Conservation (phyloP, 768 basidiomycete species). For the Amanita jacksonii region DNA sequence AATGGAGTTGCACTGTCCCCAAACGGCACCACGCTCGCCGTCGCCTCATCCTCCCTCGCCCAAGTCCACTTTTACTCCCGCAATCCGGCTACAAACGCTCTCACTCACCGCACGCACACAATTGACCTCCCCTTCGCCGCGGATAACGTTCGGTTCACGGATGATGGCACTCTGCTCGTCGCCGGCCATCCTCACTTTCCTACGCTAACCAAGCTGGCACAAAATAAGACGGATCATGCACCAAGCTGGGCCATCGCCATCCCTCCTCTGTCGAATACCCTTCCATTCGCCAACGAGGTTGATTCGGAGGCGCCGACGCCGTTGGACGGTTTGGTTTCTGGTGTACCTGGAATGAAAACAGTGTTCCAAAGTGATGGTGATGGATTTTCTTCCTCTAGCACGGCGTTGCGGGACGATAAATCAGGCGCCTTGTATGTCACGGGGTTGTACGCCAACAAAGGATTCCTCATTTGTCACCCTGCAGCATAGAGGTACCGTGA, state of each 20-base stretch:
- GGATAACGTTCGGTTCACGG: slow-evolving; percentile 51
- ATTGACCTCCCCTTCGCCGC: slow-evolving; percentile 48
- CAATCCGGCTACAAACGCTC: slow-evolving; percentile 31
- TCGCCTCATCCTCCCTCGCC: slow-evolving; percentile 43
- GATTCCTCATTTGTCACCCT: slow-evolving; percentile 39
- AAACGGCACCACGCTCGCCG: slow-evolving; percentile 36
- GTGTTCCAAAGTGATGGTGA: slow-evolving; percentile 71
- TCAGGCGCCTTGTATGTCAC: slow-evolving; percentile 42
- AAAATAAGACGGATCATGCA: slow-evolving; percentile 30
- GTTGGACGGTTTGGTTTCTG: slow-evolving; percentile 29
- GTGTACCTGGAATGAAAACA: slow-evolving; percentile 35
- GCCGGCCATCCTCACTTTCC: slow-evolving; percentile 62
- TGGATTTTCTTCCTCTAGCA: slow-evolving; percentile 44
- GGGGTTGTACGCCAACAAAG: slow-evolving; percentile 49
- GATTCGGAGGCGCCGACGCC: slow-evolving; percentile 42
- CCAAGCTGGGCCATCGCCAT: slow-evolving; percentile 56
- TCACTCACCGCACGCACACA: slow-evolving; percentile 25
- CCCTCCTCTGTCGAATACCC: slow-evolving; percentile 14
- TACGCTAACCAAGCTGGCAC: slow-evolving; percentile 34
- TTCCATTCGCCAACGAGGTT: slow-evolving; percentile 16
- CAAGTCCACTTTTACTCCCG: slow-evolving; percentile 44
- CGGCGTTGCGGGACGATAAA: slow-evolving; percentile 39
- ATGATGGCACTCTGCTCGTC: slow-evolving; percentile 39
- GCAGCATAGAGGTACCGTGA: not conserved
- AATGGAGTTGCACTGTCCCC: slow-evolving; percentile 58